Evolutionary conservation across 1,284 basidiomycete species (phyloP).

Genomic region (Apiotrichum mycotoxinovorans): DNA sequence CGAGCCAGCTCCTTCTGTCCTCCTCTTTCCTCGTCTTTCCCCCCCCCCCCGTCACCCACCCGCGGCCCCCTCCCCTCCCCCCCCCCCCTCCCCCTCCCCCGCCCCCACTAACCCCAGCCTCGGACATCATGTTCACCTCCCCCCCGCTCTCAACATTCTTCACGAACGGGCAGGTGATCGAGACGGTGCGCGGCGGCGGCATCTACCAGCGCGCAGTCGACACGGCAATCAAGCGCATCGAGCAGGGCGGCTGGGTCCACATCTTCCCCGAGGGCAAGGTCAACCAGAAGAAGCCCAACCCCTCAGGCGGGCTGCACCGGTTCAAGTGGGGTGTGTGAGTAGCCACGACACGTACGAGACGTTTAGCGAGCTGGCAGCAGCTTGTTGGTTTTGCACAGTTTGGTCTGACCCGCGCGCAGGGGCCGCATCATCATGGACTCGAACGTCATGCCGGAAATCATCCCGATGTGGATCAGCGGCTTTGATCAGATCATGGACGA

Average conservation of each 20-base stretch:
- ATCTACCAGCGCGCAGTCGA: conserved; percentile 87
- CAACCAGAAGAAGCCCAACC: conserved; percentile 66
- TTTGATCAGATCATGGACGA: conserved; percentile 90
- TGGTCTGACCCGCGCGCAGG: conserved; percentile 49
- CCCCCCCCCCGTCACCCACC: neutral
- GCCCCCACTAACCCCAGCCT: conserved; percentile 56
- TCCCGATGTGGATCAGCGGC: conserved; percentile 91
- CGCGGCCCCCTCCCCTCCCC: neutral
- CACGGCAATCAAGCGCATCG: conserved; percentile 69
- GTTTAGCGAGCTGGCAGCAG: neutral
- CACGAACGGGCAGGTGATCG: conserved; percentile 82
- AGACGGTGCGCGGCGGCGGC: conserved; percentile 84
- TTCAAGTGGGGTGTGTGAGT: conserved; percentile 98
- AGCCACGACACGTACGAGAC: conserved; percentile 6
- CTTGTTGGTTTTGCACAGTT: neutral
- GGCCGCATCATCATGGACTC: conserved; percentile 81
- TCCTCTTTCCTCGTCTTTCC: no score
- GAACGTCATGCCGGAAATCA: conserved; percentile 66
- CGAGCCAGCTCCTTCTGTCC: neutral
- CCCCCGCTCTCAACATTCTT: conserved; percentile 81
- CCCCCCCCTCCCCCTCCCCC: no score
- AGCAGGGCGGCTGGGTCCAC: conserved; percentile 87
- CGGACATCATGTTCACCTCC: conserved; percentile 95
- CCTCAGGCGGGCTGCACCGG: conserved; percentile 59
- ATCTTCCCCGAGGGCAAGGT: conserved; percentile 92